Base-by-base conservation (phyloP, 2,329 filamentous ascomycete genomes). In the Aspergillus fructus region DNA sequence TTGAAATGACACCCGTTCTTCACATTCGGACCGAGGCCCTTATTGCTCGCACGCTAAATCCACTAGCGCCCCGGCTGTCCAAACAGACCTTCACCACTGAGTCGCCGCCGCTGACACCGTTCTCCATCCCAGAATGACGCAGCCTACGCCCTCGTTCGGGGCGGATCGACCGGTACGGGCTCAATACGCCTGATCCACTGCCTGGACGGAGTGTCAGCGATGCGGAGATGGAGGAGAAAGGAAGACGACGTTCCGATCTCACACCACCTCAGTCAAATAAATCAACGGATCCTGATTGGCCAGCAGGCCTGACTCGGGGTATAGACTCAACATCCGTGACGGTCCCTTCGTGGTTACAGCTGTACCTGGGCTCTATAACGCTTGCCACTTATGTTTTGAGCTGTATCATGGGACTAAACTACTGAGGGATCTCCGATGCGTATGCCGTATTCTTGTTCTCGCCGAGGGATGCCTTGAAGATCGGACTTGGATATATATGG, bases 181-280 rank as follows among this genome's bases (percentile, higher is more conserved):
- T 6, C 34, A 37, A n/a, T 37, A 13, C 12, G 15, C 15, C 34
- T 37, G 34, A 15, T 17, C 40, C 27, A 30, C 27, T 4, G 27
- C 27, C 9, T 30, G 27, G 27, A 4, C 9, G 9, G 27, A 30
- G 27, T 30, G 27, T 30, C 27, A 30, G 27, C 27, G 27, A 30
- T 8, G 27, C 9, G 8, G 27, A 30, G 8, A 30, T 30, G 40
- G 24, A 48, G 13, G 17, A 24, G 40, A 30, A 27, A 3, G 49
- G 49, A 45, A 24, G n/a, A 30, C 17, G 19, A 42, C 7, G 41
- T 39, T 46, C 50, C 50, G 50, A 52, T 43, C 49, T 52, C 49
- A 52, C 40, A 52, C 49, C 49, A 52, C 49, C 27, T 12, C 9
- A 7, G n/a, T n/a, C n/a, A 3, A 13, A 37, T 37, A 37, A 37